A percentile compares a stretch with the other conserved stretches of the same genome.
Evolutionary conservation across 176 grass and related monocot species (phyloP).

Genomic region (Carex littledalei): DNA sequence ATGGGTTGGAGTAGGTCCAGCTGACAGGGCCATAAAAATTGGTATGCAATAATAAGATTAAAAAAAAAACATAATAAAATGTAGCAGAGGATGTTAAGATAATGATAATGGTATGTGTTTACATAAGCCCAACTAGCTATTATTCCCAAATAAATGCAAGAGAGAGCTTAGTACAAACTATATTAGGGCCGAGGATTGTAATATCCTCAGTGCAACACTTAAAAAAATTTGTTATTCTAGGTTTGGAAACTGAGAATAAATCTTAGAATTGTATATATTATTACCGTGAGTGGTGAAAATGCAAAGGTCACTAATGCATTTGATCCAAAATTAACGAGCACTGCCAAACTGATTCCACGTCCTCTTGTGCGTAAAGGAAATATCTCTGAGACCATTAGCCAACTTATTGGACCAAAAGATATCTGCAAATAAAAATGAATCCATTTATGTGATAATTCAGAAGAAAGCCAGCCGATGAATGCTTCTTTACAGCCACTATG

Average conservation of each 20-base stretch:
- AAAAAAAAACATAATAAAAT: no score
- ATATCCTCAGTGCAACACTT: background rate
- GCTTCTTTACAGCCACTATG: background rate
- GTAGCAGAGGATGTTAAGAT: background rate
- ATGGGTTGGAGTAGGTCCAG: no score
- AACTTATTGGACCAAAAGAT: conserved; percentile 95
- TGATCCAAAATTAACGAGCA: conserved; percentile 73
- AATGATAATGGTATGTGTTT: background rate
- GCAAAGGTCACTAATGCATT: conserved; percentile 88
- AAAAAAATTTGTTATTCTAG: background rate
- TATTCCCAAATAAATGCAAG: background rate
- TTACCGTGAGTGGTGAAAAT: conserved; percentile 80
- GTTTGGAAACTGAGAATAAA: background rate
- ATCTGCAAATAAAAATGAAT: conserved; percentile 44
- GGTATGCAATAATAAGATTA: no score
- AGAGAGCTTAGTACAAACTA: background rate
- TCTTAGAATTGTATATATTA: background rate
- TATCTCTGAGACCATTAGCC: conserved; percentile 98
- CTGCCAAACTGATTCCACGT: conserved; percentile 87
- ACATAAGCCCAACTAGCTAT: background rate
- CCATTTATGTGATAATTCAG: conserved; percentile 10
- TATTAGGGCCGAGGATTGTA: background rate
- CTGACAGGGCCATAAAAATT: no score
- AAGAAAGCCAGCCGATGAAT: background rate
- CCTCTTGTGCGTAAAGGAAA: conserved; percentile 95